Base-by-base conservation (phyloP, 2,329 filamentous ascomycete genomes). In the Penicillium olsonii region DNA sequence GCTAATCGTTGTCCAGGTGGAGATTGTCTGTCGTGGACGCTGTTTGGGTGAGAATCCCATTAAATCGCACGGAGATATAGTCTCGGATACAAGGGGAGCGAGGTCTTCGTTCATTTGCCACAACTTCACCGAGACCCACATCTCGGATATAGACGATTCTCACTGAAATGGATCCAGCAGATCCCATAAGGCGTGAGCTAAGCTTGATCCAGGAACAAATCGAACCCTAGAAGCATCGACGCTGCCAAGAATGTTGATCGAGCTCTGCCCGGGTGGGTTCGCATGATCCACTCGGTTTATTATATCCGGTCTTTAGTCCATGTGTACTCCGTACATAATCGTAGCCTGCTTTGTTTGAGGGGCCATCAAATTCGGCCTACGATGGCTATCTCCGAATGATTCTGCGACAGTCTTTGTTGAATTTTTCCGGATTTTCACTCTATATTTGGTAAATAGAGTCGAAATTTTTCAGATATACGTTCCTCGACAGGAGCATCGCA, bases 61-160 rank as follows among this genome's bases (percentile, higher is more conserved):
- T 5, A 33, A 18, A 18, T 5, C 7, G 0, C n/a, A 33, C 45
- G 37, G 38, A 42, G 19, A 35, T 47, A 42, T 26, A 14, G 4
- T 5, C 8, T 8, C 38, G 45, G 45, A 47, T 35, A 35, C 15
- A 37, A 8, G 1, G 0, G 38, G 22, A 29, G 29, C 45, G 2
- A 5, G 15, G 2, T 11, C 15, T 5, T 3, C 17, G 10, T 42
- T 47, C 4, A 47, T 47, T 47, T 6, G 37, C 9, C 19, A 12
- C 2, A 5, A 14, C 27, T 29, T 47, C 45, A 4, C 19, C 35
- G 2, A 20, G 17, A 42, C 26, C 37, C 37, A 35, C 29, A 22
- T 1, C 11, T 37, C 45, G 45, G 40, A 39, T 38, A 48, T 45
- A 44, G n/a, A 34, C 26, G 31, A 48, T 31, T 31, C 39, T 0